Evolutionary conservation across 805 yeast genomes (phyloP).

Genomic region (Yamadazyma olivae): DNA sequence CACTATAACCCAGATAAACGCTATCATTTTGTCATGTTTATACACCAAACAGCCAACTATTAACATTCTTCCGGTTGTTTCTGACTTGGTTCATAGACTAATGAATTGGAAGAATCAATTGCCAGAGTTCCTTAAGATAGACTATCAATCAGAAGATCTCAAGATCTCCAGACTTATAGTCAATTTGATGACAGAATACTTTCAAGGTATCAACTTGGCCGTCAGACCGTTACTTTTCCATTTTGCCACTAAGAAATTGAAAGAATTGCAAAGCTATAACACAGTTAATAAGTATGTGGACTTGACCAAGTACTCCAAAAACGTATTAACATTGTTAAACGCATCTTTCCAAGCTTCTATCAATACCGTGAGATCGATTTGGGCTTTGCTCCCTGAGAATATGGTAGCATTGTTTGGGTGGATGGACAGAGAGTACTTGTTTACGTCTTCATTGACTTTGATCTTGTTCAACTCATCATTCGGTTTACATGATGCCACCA

Average conservation of each 20-base stretch:
- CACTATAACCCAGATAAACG: slow-evolving; percentile 74
- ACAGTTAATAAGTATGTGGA: slow-evolving; percentile 54
- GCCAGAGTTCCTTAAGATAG: slow-evolving; percentile 63
- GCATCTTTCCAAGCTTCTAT: slow-evolving; percentile 81
- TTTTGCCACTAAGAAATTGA: slow-evolving; percentile 66
- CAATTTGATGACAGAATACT: slow-evolving; percentile 77
- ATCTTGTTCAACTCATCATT: slow-evolving; percentile 74
- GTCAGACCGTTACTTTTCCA: slow-evolving; percentile 75
- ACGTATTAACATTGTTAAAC: slow-evolving; percentile 65
- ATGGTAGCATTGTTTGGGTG: slow-evolving; percentile 86
- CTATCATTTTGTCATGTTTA: slow-evolving; percentile 63
- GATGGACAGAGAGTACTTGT: slow-evolving; percentile 81
- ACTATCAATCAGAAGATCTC: slow-evolving; percentile 52
- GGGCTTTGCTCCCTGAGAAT: slow-evolving; percentile 73
- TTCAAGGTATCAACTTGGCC: slow-evolving; percentile 77
- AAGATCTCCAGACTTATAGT: slow-evolving; percentile 64
- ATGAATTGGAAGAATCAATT: slow-evolving; percentile 65
- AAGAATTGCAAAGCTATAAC: slow-evolving; percentile 39
- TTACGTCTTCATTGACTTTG: slow-evolving; percentile 72
- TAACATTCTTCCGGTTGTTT: slow-evolving; percentile 72
- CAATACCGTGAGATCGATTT: slow-evolving; percentile 66
- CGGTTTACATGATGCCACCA: slow-evolving; percentile 77
- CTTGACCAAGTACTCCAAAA: slow-evolving; percentile 62
- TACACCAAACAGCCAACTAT: slow-evolving; percentile 74
- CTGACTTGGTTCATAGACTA: slow-evolving; percentile 63